These are phyloP conservation scores for Aspergillus versicolor DNA, from an alignment of 2,329 filamentous ascomycete species.

Conservation along the genomic window DNA sequence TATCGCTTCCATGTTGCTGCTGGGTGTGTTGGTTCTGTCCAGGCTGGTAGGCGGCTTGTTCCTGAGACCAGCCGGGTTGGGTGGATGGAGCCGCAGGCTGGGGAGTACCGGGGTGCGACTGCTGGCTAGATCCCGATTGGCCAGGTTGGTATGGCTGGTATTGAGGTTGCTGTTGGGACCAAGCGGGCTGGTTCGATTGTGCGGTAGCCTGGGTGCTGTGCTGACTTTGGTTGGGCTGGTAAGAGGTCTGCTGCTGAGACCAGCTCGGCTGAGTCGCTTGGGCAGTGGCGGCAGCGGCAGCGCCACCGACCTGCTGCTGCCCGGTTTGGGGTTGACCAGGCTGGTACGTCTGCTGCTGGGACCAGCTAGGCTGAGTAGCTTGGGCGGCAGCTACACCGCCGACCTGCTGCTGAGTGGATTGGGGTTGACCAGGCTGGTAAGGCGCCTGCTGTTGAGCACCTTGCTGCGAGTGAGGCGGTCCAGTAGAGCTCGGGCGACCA, in stretches of 20 bases:
- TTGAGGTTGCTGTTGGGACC: background rate
- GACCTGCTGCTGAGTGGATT: background rate
- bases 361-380: too few species aligned
- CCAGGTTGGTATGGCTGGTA: background rate
- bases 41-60: background rate
- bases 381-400: too few species aligned
- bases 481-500: constrained; percentile 31
- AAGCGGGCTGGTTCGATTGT: background rate
- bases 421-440: constrained; percentile 10
- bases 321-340: too few species aligned
- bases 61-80: background rate
- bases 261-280: too few species aligned
- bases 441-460: constrained; percentile 10
- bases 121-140: constrained; percentile 7
- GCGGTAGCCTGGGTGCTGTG: background rate
- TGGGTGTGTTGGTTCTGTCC: background rate
- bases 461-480: constrained; percentile 9
- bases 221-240: background rate
- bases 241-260: too few species aligned
- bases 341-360: too few species aligned
- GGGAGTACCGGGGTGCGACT: background rate
- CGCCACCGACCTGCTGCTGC: too few species aligned
- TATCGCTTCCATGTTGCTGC: background rate
- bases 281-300: too few species aligned
- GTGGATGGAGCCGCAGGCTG: background rate